Percentiles rank a stretch among this genome's conserved stretches.
phyloP scores from a whole-genome alignment of 768 basidiomycete species.

The Trametes gibbosa region DNA sequence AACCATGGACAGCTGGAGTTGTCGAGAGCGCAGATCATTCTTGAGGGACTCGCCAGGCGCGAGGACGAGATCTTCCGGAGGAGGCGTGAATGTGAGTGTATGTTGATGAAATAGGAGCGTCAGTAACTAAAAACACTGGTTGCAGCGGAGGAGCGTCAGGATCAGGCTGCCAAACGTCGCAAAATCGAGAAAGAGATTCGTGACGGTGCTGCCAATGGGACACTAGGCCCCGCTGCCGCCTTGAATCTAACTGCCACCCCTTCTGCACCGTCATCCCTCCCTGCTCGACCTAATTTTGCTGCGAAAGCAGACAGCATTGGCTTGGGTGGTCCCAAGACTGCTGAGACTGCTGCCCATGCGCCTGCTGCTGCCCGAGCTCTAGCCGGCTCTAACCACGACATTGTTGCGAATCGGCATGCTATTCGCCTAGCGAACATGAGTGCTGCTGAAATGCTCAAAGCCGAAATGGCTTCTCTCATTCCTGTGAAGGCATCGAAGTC shows the following conservation, averaged over 20 bases:
- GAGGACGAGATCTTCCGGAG: conserved; percentile 96
- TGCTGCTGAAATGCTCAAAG: conserved; percentile 92
- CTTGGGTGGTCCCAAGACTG: conserved; percentile 59
- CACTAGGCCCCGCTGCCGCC: conserved; percentile 46
- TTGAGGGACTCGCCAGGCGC: conserved; percentile 89
- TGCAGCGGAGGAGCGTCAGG: conserved; percentile 90
- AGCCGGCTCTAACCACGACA: conserved; percentile 83
- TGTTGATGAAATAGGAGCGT: neutral
- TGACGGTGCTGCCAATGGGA: conserved; percentile 29
- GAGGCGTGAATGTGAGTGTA: conserved; percentile 76
- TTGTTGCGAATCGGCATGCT: conserved; percentile 85
- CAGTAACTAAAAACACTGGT: conserved; percentile 2
- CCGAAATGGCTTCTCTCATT: conserved; percentile 66
- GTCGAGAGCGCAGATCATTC: conserved; percentile 85
- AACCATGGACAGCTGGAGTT: conserved; percentile 89
- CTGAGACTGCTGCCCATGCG: conserved; percentile 54
- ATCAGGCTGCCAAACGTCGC: conserved; percentile 86
- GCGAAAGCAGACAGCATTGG: conserved; percentile 78
- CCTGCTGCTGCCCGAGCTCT: conserved; percentile 70
- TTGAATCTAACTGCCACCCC: conserved; percentile 48
- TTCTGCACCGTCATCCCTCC: conserved; percentile 34
- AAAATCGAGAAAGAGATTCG: conserved; percentile 54
- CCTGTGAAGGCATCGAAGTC: conserved; percentile 37
- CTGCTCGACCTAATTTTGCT: conserved; percentile 63
- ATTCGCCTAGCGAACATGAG: conserved; percentile 96